A percentile compares a stretch with the other conserved stretches of the same genome.
phyloP scores from a whole-genome alignment of 2,329 filamentous ascomycete species.

The Coleophoma crateriformis region DNA sequence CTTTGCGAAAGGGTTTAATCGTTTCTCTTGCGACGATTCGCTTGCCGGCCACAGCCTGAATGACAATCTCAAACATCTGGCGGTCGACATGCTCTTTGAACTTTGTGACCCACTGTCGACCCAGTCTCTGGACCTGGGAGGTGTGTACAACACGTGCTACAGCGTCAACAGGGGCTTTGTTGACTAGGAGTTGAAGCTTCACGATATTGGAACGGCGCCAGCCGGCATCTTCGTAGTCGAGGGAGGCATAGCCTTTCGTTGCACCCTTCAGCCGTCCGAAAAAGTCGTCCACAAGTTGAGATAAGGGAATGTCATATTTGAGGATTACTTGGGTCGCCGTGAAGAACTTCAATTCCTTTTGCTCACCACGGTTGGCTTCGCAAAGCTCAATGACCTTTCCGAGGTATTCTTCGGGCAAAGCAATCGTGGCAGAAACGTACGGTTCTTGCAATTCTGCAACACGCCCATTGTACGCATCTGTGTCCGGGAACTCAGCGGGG shows the following conservation, averaged over 20 bases:
- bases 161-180: slow-evolving; percentile 88
- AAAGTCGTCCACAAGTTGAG: slow-evolving; percentile 91
- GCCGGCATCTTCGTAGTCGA: slow-evolving; percentile 95
- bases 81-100: slow-evolving; percentile 96
- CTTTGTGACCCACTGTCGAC: slow-evolving; percentile 83
- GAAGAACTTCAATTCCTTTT: slow-evolving; percentile 87
- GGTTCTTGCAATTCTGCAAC: slow-evolving; percentile 63
- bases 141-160: slow-evolving; percentile 85
- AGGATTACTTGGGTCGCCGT: slow-evolving; percentile 88
- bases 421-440: slow-evolving; percentile 79
- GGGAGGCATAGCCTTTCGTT: slow-evolving; percentile 90
- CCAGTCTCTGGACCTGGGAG: slow-evolving; percentile 75
- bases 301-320: slow-evolving; percentile 82
- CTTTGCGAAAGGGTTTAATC: slow-evolving; percentile 93
- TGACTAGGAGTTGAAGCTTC: slow-evolving; percentile 90
- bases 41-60: slow-evolving; percentile 82
- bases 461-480: slow-evolving; percentile 41
- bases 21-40: slow-evolving; percentile 87
- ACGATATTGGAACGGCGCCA: slow-evolving; percentile 76
- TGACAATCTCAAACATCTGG: slow-evolving; percentile 96
- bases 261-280: slow-evolving; percentile 93
- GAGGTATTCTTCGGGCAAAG: slow-evolving; percentile 88
- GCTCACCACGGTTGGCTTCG: slow-evolving; percentile 80
- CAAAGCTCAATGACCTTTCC: slow-evolving; percentile 94
- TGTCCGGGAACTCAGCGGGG: slow-evolving; percentile 80